Base-by-base conservation (phyloP, 805 yeast genomes). In the Wilhelminamyces savonicus region DNA sequence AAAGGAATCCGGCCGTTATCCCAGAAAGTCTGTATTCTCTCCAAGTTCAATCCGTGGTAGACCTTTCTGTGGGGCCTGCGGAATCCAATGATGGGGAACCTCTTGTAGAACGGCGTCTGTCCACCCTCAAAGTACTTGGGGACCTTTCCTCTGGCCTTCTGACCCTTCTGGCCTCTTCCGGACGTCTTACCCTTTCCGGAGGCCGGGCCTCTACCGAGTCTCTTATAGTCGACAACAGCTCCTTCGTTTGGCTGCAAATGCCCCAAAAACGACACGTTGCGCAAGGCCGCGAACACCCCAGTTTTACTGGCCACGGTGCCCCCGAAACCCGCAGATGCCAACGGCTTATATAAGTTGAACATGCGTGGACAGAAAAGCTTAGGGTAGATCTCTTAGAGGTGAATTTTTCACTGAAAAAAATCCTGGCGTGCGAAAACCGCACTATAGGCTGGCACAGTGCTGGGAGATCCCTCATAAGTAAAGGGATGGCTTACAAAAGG, bases 41-140 rank as follows among this genome's bases (percentile, higher is more conserved):
- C 72, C 48, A 90, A 65, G 48, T 83, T 82, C 39, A 92, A 48
- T 44, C 74, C 76, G 28, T 65, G 60, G 43, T 74, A 60, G 10
- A 69, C 69, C 36, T 59, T 59, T 28, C 71, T 71, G 45, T 72
- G 76, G 16, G 71, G 74, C 53, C 85, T 75, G 46, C 73, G 76
- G 64, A 87, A 87, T 7, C 97, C 97, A 36, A 80, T 66, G 53
- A 90, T 90, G 43, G 97, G 95, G 59, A 85, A 78, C 43, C 82
- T 63, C 57, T 82, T 74, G 56, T 77, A 76, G 51, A 81, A 76
- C 16, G 97, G 97, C 2, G 97, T 92, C 56, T 92, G 98, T 54
- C 98, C 97, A 76, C 98, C 98, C 67, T 92, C 98, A 54, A 90
- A 86, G 90, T 94, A 85, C 35, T 82, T 75, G 33, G 87, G 90